Conservation (phyloP, 345 rosid species). For the Alliaria petiolata region DNA sequence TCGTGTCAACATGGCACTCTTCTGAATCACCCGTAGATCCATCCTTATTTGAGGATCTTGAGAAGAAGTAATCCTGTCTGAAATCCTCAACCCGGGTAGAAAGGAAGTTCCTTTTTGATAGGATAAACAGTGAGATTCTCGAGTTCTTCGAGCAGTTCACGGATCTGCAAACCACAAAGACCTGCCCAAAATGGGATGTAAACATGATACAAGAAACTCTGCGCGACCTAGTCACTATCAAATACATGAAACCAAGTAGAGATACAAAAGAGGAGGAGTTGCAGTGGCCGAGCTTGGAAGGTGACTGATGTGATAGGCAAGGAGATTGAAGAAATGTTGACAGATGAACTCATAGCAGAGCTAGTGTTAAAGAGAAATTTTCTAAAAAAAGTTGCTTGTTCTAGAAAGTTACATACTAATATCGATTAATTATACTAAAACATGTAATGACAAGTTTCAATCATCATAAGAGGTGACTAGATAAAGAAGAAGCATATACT, state of each 20-base stretch:
- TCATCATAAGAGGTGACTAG: neutral
- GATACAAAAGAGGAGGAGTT: slow-evolving; percentile 36
- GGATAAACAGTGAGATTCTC: slow-evolving; percentile 43
- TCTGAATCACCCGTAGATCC: slow-evolving; percentile 45
- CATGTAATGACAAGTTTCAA: neutral
- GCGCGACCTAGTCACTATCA: slow-evolving; percentile 25
- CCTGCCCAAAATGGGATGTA: slow-evolving; percentile 35
- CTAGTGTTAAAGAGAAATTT: slow-evolving; percentile 11
- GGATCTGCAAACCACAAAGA: slow-evolving; percentile 21
- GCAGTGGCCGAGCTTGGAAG: slow-evolving; percentile 46
- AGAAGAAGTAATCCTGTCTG: slow-evolving; percentile 44
- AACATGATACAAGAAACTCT: slow-evolving; percentile 40
- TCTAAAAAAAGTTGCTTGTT: neutral
- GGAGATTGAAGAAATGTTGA: slow-evolving; percentile 54
- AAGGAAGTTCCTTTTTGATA: slow-evolving; percentile 60
- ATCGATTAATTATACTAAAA: neutral
- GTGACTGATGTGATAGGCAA: slow-evolving; percentile 49
- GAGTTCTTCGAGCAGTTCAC: slow-evolving; percentile 43
- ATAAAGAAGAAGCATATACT: neutral
- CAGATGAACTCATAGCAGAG: slow-evolving; percentile 58
- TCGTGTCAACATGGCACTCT: slow-evolving; percentile 39
- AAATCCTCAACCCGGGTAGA: slow-evolving; percentile 43
- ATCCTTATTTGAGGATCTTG: slow-evolving; percentile 55
- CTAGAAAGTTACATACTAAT: slow-evolving; percentile 20
- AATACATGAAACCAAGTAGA: slow-evolving; percentile 32